Evolutionary conservation across 1,284 basidiomycete species (phyloP), one percentile per base, ranked within the genome.

Genomic region (Rhodotorula sp.): DNA sequence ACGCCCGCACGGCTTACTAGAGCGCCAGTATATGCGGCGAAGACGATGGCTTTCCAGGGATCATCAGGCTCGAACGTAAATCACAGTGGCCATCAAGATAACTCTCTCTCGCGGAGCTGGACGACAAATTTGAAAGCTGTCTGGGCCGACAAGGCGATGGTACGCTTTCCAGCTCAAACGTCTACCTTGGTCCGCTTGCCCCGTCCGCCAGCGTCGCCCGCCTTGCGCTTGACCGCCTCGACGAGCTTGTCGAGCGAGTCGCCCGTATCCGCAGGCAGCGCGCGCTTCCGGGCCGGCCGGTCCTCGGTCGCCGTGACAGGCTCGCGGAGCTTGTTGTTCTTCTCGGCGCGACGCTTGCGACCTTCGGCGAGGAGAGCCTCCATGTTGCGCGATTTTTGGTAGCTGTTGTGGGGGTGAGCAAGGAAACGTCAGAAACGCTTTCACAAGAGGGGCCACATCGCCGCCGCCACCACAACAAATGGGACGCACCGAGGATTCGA

Each of bases 381-480:
- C 93, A 97, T 97, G 66, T 88, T 88, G 81, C 90, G 90, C 2
- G 93, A 93, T 83, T 91, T 92, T 80, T 90, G 91, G 84, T 90
- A 95, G 70, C 92, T 95, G 65, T 54, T n/a, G 38, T 12, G 38
- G 38, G 38, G 38, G 2, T 10, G 38, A 14, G 38, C 8, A 43
- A 10, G 38, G 38, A 14, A 43, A 43, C 38, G 38, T 43, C 10
- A 43, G 38, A 14, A 43, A 10, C 38, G 6, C 78, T 23, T 50
- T 19, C 49, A 18, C n/a, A 28, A 50, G 65, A 56, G 66, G 34
- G 34, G 28, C 60, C 69, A 38, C 8, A 31, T 23, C 15, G 54
- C 74, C 68, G 28, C 3, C 12, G 0, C 5, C 21, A 23, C 19
- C 50, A 52, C 2, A 54, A 23, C 7, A 48, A 56, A 52, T 61